Conservation (phyloP, 768 basidiomycete genomes). For the Tylopilus cervinicoccineus region DNA sequence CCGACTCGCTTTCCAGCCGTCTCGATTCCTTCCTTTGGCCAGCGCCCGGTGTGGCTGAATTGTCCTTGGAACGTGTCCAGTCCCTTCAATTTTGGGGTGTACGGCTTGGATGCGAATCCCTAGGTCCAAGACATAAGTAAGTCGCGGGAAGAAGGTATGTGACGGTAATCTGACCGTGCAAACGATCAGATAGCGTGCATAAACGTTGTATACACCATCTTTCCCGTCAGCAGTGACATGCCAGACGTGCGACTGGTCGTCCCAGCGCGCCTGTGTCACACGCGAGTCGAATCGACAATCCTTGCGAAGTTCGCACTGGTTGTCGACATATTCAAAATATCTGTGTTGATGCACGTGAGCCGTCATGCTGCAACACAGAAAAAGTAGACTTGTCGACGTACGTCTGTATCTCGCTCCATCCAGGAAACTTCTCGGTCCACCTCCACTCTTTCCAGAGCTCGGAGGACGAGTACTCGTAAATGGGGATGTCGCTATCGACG, state of each 20-base stretch:
- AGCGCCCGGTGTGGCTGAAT: constrained; percentile 10
- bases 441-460: constrained; percentile 13
- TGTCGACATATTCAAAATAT: constrained; percentile 13
- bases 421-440: constrained; percentile 14
- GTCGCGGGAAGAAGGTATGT: not conserved
- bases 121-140: no score
- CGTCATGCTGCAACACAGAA: not conserved
- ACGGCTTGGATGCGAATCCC: constrained; percentile 11
- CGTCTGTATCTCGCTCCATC: constrained; percentile 9
- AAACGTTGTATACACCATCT: constrained; percentile 9
- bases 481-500: constrained; percentile 9
- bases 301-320: constrained; percentile 13
- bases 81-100: constrained; percentile 10
- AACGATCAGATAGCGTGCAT: constrained; percentile 9
- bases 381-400: not conserved
- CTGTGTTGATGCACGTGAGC: constrained; percentile 1
- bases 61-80: constrained; percentile 6
- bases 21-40: constrained; percentile 17
- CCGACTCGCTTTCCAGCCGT: constrained; percentile 11
- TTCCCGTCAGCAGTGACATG: constrained; percentile 3
- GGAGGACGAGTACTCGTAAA: constrained; percentile 8
- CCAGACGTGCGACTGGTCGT: constrained; percentile 8
- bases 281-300: constrained; percentile 12
- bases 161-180: constrained; percentile 6
- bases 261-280: constrained; percentile 11